Percentiles rank a stretch among this genome's conserved stretches.
Evolutionary conservation across 2,329 filamentous ascomycete species (phyloP).

Genomic region (Anthostomella pinea): DNA sequence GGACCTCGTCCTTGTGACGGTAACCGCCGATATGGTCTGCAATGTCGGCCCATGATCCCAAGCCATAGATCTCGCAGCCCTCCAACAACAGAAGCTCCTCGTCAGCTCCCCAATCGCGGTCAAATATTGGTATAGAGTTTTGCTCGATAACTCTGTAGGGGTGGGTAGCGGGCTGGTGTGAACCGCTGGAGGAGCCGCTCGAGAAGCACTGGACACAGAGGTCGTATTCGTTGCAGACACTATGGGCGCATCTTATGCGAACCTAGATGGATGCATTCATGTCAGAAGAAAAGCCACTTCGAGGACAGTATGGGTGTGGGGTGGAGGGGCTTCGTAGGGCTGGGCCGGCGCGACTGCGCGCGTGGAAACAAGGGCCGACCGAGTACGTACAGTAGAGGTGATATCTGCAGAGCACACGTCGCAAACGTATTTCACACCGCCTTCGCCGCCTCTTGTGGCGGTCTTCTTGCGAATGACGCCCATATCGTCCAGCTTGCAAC

Average conservation of each 20-base stretch:
- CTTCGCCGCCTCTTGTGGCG: conserved; percentile 78
- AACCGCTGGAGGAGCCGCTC: conserved; percentile 73
- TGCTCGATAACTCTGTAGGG: conserved; percentile 94
- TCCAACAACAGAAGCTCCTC: conserved; percentile 92
- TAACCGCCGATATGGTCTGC: conserved; percentile 97
- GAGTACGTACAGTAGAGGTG: conserved; percentile 77
- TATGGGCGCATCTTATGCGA: conserved; percentile 85
- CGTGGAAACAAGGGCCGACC: background rate
- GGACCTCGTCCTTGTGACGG: conserved; percentile 89
- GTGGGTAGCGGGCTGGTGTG: conserved; percentile 84
- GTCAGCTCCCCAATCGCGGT: conserved; percentile 92
- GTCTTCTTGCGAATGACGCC: conserved; percentile 97
- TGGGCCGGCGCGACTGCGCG: background rate
- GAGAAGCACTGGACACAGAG: conserved; percentile 95
- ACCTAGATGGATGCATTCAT: conserved; percentile 54
- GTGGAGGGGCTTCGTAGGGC: background rate
- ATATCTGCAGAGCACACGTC: conserved; percentile 96
- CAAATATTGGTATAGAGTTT: conserved; percentile 96
- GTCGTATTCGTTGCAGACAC: conserved; percentile 87
- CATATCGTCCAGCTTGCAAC: conserved; percentile 55
- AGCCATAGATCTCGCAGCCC: conserved; percentile 90
- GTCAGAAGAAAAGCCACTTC: conserved; percentile 3
- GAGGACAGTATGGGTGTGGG: background rate
- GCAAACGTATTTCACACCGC: conserved; percentile 92
- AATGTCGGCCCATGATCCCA: conserved; percentile 97